A percentile compares a stretch with the other conserved stretches of the same genome.
Conservation (phyloP, 208 protist species). For the Trypanosoma avium region DNA sequence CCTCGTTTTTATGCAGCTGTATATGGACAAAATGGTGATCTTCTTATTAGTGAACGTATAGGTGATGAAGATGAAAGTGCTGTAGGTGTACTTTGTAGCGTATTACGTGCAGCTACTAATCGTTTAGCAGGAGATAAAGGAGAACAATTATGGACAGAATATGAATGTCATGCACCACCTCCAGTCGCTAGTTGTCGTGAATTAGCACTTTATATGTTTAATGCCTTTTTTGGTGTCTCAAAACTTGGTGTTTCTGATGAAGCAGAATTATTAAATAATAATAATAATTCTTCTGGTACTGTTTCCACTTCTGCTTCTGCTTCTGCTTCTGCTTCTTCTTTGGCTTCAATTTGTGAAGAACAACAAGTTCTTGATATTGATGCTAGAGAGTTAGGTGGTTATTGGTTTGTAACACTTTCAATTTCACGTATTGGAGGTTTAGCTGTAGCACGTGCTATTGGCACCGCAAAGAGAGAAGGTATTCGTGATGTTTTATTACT, state of each 20-base stretch:
- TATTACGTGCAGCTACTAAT: slow-evolving; percentile 62
- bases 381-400: slow-evolving; percentile 45
- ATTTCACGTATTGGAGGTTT: slow-evolving; percentile 57
- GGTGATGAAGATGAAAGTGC: slow-evolving; percentile 44
- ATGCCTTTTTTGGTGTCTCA: slow-evolving; percentile 56
- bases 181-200: slow-evolving; percentile 33
- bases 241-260: neutral
- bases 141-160: slow-evolving; percentile 83
- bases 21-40: slow-evolving; percentile 60
- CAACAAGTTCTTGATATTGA: slow-evolving; percentile 42
- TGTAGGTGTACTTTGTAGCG: slow-evolving; percentile 64
- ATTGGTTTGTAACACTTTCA: slow-evolving; percentile 76
- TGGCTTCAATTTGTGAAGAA: too few species aligned
- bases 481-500: slow-evolving; percentile 59
- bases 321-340: too few species aligned
- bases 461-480: slow-evolving; percentile 53
- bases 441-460: slow-evolving; percentile 63
- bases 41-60: slow-evolving; percentile 69
- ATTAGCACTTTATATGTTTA: slow-evolving; percentile 68
- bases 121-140: slow-evolving; percentile 59
- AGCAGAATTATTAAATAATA: neutral
- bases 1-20: slow-evolving; percentile 65
- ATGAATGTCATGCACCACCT: slow-evolving; percentile 64
- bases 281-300: too few species aligned
- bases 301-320: too few species aligned